Evolutionary conservation across 106 monocot genomes (phyloP).

Genomic region (Acorus gramineus): DNA sequence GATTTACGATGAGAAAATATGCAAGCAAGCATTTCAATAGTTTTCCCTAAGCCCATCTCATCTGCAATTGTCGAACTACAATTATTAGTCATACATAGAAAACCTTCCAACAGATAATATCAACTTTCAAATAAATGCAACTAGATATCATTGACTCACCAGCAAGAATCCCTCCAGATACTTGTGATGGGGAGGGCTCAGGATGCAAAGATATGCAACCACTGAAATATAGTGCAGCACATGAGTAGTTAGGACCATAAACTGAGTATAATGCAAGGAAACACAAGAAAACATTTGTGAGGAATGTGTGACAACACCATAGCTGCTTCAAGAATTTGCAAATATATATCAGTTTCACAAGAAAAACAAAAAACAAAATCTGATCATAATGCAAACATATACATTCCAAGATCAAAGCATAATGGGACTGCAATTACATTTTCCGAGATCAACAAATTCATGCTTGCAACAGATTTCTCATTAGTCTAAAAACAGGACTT

Average conservation of each 20-base stretch:
- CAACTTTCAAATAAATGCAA: not conserved
- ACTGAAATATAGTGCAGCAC: constrained; percentile 36
- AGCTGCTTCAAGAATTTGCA: too few relatives aligned
- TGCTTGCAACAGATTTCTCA: too few relatives aligned
- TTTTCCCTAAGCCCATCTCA: constrained; percentile 99
- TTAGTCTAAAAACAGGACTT: too few relatives aligned
- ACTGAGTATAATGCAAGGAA: too few relatives aligned
- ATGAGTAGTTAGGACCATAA: not conserved
- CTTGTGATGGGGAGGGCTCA: constrained; percentile 32
- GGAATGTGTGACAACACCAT: too few relatives aligned
- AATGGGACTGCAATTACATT: too few relatives aligned
- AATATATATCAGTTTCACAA: too few relatives aligned
- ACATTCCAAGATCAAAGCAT: too few relatives aligned
- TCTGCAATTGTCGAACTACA: constrained; percentile 33
- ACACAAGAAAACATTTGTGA: too few relatives aligned
- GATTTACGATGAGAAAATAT: constrained; percentile 49
- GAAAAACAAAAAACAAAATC: too few relatives aligned
- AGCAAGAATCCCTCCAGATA: constrained; percentile 89
- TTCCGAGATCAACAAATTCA: too few relatives aligned
- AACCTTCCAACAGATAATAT: not conserved
- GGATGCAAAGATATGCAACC: constrained; percentile 65
- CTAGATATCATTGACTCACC: constrained; percentile 33
- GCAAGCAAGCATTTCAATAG: constrained; percentile 89
- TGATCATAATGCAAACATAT: too few relatives aligned
- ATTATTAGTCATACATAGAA: not conserved